A percentile compares a stretch with the other conserved stretches of the same genome.
Evolutionary conservation across 495 filamentous ascomycete genomes (phyloP).

Genomic region (Lasiosphaeris hirsuta): DNA sequence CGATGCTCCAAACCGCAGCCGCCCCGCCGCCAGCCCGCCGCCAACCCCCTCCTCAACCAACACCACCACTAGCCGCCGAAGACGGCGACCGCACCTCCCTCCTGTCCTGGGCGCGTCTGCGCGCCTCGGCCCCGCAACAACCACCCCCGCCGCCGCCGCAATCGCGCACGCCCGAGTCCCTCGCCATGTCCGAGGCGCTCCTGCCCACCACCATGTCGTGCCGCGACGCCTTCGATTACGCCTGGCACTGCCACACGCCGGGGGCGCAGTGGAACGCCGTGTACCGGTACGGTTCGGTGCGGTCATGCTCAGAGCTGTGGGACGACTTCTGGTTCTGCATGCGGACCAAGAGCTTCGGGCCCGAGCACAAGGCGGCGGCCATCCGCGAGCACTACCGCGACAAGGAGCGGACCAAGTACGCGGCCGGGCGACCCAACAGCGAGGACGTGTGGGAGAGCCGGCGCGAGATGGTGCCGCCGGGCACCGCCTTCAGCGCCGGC

Average conservation of each 20-base stretch:
- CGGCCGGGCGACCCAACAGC: slow-evolving; percentile 64
- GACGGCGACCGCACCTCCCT: slow-evolving; percentile 12
- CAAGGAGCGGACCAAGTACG: slow-evolving; percentile 71
- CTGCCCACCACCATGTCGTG: slow-evolving; percentile 84
- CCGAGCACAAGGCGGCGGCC: slow-evolving; percentile 49
- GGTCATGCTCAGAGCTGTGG: slow-evolving; percentile 76
- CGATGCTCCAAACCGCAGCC: slow-evolving; percentile 34
- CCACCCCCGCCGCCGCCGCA: slow-evolving; percentile 9
- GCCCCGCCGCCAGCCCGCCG: not conserved
- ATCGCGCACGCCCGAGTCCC: slow-evolving; percentile 20
- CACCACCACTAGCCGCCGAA: not conserved
- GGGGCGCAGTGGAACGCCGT: slow-evolving; percentile 78
- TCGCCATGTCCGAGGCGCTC: slow-evolving; percentile 52
- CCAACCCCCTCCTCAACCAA: slow-evolving; percentile 1
- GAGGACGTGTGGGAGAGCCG: slow-evolving; percentile 89
- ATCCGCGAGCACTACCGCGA: slow-evolving; percentile 65
- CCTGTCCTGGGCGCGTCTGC: slow-evolving; percentile 17
- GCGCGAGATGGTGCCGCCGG: slow-evolving; percentile 42
- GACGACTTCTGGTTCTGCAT: slow-evolving; percentile 95
- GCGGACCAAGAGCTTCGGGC: slow-evolving; percentile 59
- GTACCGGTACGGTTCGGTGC: slow-evolving; percentile 77
- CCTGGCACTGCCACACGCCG: slow-evolving; percentile 92
- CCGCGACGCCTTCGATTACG: slow-evolving; percentile 82
- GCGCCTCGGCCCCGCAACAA: slow-evolving; percentile 9
- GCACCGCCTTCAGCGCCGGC: slow-evolving; percentile 40